Conservation (phyloP, 2,329 filamentous ascomycete genomes). For the Penicillium capsulatum region DNA sequence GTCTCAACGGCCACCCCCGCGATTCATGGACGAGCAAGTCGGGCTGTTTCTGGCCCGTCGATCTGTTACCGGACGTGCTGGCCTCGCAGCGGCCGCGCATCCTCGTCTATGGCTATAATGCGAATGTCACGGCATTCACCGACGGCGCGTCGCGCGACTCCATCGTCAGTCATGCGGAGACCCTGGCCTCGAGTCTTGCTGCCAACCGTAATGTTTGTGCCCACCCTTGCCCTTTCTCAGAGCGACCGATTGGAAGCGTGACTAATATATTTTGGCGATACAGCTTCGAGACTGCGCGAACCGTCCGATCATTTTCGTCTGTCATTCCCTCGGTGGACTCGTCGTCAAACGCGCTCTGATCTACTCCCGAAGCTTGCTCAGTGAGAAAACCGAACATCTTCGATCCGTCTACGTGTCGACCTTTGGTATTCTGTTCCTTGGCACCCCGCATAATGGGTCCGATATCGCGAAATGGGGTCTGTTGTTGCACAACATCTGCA, state of each 20-base stretch:
- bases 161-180: constrained; percentile 68
- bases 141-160: constrained; percentile 59
- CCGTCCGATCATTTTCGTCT: constrained; percentile 71
- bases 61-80: constrained; percentile 61
- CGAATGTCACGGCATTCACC: constrained; percentile 54
- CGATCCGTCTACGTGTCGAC: constrained; percentile 70
- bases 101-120: constrained; percentile 71
- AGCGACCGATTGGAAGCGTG: background rate
- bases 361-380: constrained; percentile 60
- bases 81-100: constrained; percentile 58
- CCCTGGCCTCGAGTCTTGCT: constrained; percentile 59
- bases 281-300: constrained; percentile 48
- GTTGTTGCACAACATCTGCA: constrained; percentile 64
- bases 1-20: constrained; percentile 62
- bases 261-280: constrained; percentile 3
- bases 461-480: constrained; percentile 65
- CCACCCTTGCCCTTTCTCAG: background rate
- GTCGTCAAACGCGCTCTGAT: constrained; percentile 66
- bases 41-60: constrained; percentile 64
- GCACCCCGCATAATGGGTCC: constrained; percentile 69
- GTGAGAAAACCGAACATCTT: constrained; percentile 58
- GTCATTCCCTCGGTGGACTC: constrained; percentile 69
- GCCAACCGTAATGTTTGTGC: constrained; percentile 55
- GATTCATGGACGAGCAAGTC: constrained; percentile 57
- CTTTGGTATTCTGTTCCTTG: constrained; percentile 71